Conservation (phyloP, 192 early-diverging fungal species). For the Podila verticillata region DNA sequence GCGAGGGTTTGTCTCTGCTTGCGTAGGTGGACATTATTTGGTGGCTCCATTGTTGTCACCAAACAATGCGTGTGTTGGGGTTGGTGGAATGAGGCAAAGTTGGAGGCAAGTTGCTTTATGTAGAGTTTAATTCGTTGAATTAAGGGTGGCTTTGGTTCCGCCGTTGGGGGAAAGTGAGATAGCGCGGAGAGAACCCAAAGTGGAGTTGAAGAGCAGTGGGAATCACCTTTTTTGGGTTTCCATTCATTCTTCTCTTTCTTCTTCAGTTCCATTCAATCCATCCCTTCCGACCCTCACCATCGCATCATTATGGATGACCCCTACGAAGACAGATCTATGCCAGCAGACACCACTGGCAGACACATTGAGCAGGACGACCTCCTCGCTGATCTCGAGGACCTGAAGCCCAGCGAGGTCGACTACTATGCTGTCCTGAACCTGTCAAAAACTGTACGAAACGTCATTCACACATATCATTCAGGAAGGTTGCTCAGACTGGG, state of each 20-base stretch:
- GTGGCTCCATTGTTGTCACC: no score
- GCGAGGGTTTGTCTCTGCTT: background rate
- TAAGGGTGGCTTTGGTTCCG: no score
- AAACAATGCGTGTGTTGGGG: no score
- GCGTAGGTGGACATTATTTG: background rate
- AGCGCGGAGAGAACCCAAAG: background rate
- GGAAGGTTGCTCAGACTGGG: no score
- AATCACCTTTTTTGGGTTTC: background rate
- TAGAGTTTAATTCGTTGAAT: no score
- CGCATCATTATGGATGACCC: slow-evolving; percentile 39
- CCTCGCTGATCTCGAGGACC: slow-evolving; percentile 35
- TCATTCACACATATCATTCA: background rate
- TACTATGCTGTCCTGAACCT: slow-evolving; percentile 77
- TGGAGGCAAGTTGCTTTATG: no score
- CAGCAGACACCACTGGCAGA: slow-evolving; percentile 13
- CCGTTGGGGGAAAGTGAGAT: background rate
- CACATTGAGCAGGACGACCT: slow-evolving; percentile 31
- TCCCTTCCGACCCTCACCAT: background rate
- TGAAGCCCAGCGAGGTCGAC: slow-evolving; percentile 59
- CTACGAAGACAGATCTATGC: slow-evolving; percentile 52
- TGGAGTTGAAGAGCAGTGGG: background rate
- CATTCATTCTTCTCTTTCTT: slow-evolving; percentile 2
- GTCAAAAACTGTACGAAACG: slow-evolving; percentile 59
- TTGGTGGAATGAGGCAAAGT: no score
- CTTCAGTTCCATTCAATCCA: background rate